These are phyloP conservation scores for Calendula officinalis DNA, from an alignment of 129 eudicot species.

Conservation along the genomic window DNA sequence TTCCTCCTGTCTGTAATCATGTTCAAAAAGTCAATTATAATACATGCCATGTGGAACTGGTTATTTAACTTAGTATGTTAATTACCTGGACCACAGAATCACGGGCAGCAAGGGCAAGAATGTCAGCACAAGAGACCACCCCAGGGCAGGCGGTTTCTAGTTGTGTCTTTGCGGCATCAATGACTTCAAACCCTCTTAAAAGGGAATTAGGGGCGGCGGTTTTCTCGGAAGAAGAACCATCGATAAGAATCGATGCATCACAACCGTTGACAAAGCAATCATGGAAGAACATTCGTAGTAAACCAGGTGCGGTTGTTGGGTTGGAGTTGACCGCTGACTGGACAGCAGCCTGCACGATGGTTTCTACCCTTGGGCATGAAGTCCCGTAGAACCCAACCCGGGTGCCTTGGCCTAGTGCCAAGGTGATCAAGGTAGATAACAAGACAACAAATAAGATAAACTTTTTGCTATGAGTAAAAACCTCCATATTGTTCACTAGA, in stretches of 20 bases:
- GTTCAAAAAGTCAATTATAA: neutral
- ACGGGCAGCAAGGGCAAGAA: conserved; percentile 32
- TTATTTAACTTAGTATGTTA: neutral
- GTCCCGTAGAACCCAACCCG: conserved; percentile 43
- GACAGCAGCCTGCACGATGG: conserved; percentile 45
- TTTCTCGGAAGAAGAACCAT: conserved; percentile 45
- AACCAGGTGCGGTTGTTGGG: conserved; percentile 25
- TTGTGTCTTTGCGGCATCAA: conserved; percentile 24
- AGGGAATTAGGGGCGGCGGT: conserved; percentile 40
- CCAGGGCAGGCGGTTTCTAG: conserved; percentile 19
- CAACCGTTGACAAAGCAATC: conserved; percentile 27
- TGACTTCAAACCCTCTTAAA: conserved; percentile 57
- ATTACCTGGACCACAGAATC: conserved; percentile 55
- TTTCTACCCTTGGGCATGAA: conserved; percentile 53
- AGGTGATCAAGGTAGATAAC: conserved; percentile 19
- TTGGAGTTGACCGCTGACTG: conserved; percentile 36
- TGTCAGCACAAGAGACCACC: conserved; percentile 31
- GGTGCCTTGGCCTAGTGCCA: conserved; percentile 37
- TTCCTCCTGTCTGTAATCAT: conserved; percentile 51
- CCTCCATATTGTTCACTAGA: conserved; percentile 1
- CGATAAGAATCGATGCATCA: conserved; percentile 17
- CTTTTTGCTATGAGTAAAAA: neutral
- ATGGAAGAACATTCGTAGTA: conserved; percentile 25
- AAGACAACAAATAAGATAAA: conserved; percentile 18
- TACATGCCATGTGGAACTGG: neutral